phyloP scores from a whole-genome alignment of 257 asterid species.

The Jacaranda mimosifolia region DNA sequence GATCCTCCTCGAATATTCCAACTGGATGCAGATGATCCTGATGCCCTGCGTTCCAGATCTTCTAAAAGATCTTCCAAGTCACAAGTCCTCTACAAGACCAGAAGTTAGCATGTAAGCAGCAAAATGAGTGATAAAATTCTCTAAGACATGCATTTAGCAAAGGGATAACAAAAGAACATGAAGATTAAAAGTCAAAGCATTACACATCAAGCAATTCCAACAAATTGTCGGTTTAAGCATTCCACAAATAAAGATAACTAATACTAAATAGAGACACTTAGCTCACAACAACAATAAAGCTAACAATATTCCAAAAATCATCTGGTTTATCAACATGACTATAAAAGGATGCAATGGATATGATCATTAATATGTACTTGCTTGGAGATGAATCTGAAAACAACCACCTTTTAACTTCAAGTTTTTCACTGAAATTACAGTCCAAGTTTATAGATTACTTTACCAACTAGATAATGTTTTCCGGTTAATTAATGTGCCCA shows the following conservation, averaged over 20 bases:
- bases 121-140: constrained; percentile 21
- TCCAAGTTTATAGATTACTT: background rate
- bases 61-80: constrained; percentile 58
- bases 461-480: constrained; percentile 12
- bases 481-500: background rate
- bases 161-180: constrained; percentile 8
- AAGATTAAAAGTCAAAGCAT: constrained; percentile 12
- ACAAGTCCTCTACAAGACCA: constrained; percentile 59
- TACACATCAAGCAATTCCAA: constrained; percentile 16
- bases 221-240: constrained; percentile 17
- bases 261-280: background rate
- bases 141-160: constrained; percentile 12
- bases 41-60: constrained; percentile 47
- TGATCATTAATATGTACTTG: background rate
- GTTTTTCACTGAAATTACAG: constrained; percentile 4
- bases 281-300: constrained; percentile 10
- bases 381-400: background rate
- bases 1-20: constrained; percentile 40
- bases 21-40: constrained; percentile 45
- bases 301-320: background rate
- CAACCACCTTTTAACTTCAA: background rate
- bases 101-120: constrained; percentile 29
- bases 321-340: background rate
- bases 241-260: background rate
- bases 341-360: constrained; percentile 3